These are phyloP conservation scores for Macrophomina tecta DNA, from an alignment of 2,329 filamentous ascomycete genomes.

Conservation along the genomic window DNA sequence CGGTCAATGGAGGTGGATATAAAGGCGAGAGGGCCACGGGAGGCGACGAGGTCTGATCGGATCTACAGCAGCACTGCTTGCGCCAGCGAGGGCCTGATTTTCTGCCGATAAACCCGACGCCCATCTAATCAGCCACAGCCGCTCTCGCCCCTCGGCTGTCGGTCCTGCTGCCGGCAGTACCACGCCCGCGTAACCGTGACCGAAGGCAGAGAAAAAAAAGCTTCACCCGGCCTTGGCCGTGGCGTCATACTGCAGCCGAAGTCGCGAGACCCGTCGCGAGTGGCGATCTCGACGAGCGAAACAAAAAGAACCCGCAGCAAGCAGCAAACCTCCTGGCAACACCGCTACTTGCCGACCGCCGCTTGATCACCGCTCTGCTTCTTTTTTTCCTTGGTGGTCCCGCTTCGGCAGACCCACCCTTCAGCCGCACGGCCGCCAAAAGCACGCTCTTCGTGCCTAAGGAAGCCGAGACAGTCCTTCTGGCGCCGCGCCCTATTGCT, in stretches of 20 bases:
- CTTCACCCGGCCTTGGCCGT: neutral
- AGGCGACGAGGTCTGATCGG: conserved; percentile 3
- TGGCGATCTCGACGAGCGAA: neutral
- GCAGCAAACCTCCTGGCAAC: conserved; percentile 14
- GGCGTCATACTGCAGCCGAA: neutral
- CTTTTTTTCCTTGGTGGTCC: neutral
- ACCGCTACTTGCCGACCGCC: conserved; percentile 14
- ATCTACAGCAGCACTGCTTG: neutral
- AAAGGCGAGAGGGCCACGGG: conserved; percentile 5
- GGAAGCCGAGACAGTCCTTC: neutral
- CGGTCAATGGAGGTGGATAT: conserved; percentile 9
- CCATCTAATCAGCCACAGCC: conserved; percentile 10
- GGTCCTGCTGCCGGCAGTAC: neutral
- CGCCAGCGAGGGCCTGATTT: conserved; percentile 1
- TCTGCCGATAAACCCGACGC: conserved; percentile 17
- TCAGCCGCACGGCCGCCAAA: conserved; percentile 10
- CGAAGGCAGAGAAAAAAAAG: neutral
- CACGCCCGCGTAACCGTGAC: neutral
- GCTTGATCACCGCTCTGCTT: conserved; percentile 10
- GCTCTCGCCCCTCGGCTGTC: neutral
- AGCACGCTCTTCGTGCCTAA: neutral
- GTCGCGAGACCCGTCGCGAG: neutral
- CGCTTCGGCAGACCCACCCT: conserved; percentile 6
- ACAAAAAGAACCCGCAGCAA: neutral
- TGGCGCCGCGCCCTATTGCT: neutral